Conservation (phyloP, 192 early-diverging fungal genomes). For the Coemansia aciculifera region DNA sequence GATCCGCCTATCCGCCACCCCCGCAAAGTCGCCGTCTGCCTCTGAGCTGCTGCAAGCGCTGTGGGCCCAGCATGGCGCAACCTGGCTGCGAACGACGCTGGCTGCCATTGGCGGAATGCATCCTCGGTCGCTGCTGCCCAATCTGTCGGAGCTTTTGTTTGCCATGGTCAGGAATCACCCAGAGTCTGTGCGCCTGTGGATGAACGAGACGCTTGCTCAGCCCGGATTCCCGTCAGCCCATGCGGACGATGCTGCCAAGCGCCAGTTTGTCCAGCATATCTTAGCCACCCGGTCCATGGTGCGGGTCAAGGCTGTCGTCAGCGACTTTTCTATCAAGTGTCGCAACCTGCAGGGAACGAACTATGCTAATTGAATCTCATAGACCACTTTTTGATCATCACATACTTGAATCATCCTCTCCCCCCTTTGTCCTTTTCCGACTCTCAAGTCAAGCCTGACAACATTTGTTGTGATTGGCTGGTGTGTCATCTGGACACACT, state of each 20-base stretch:
- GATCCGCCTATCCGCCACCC: slow-evolving; percentile 27
- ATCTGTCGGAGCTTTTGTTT: slow-evolving; percentile 47
- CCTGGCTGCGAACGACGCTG: slow-evolving; percentile 44
- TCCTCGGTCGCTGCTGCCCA: slow-evolving; percentile 50
- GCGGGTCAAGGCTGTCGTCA: slow-evolving; percentile 26
- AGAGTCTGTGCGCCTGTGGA: slow-evolving; percentile 7
- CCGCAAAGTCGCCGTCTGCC: background rate
- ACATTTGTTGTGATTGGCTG: background rate
- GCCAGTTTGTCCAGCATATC: slow-evolving; percentile 32
- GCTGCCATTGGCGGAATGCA: slow-evolving; percentile 45
- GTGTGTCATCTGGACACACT: background rate
- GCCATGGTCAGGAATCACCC: slow-evolving; percentile 45
- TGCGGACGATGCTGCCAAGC: slow-evolving; percentile 29
- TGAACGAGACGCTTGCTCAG: slow-evolving; percentile 29
- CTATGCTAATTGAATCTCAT: slow-evolving; percentile 5
- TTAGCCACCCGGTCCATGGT: slow-evolving; percentile 38
- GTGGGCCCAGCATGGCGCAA: slow-evolving; percentile 33
- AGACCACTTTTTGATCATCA: background rate
- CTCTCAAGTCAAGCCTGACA: background rate
- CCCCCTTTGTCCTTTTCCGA: background rate
- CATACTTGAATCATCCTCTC: background rate
- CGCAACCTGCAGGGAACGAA: slow-evolving; percentile 42
- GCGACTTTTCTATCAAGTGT: slow-evolving; percentile 41
- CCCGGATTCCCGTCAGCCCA: slow-evolving; percentile 38
- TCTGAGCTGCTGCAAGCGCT: slow-evolving; percentile 18